Percentiles rank a stretch among this genome's conserved stretches.
These are phyloP conservation scores for Myriosclerotinia scirpicola DNA, from an alignment of 2,329 filamentous ascomycete species.

Conservation along the genomic window DNA sequence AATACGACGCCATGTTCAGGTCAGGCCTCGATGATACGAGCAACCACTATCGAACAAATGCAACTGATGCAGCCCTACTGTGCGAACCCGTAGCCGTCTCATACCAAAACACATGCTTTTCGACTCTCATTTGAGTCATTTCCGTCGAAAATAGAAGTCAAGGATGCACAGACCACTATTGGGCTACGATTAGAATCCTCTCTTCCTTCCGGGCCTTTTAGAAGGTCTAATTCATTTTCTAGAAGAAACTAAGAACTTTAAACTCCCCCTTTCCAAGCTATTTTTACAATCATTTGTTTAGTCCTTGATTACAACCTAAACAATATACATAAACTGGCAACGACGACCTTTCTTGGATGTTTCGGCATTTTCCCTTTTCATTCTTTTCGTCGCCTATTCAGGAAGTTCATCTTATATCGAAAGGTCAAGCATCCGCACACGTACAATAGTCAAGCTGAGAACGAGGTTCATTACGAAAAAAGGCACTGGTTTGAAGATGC, in stretches of 20 bases:
- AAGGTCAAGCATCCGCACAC: neutral
- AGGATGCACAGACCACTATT: conserved; percentile 17
- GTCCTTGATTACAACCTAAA: neutral
- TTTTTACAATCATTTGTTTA: neutral
- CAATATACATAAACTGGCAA: neutral
- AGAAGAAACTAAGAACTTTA: conserved; percentile 12
- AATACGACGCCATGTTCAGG: conserved; percentile 13
- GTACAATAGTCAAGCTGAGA: neutral
- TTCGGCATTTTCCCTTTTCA: conserved; percentile 1
- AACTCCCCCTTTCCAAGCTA: neutral
- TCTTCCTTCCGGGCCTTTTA: neutral
- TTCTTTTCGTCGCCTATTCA: neutral
- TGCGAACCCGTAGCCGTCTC: conserved; percentile 11
- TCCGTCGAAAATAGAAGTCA: conserved; percentile 17
- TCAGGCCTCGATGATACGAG: conserved; percentile 2
- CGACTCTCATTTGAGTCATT: neutral
- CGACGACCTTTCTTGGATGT: neutral
- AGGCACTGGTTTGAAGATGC: neutral
- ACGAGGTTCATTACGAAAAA: neutral
- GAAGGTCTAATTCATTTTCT: conserved; percentile 3
- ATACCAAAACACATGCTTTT: neutral
- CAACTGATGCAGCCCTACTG: conserved; percentile 16
- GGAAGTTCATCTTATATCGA: neutral
- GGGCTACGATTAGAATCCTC: neutral
- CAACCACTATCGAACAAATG: conserved; percentile 15